Percentiles rank a stretch among this genome's conserved stretches.
These are phyloP conservation scores for Colletotrichum paranaense DNA, from an alignment of 2,329 filamentous ascomycete species.

Conservation along the genomic window DNA sequence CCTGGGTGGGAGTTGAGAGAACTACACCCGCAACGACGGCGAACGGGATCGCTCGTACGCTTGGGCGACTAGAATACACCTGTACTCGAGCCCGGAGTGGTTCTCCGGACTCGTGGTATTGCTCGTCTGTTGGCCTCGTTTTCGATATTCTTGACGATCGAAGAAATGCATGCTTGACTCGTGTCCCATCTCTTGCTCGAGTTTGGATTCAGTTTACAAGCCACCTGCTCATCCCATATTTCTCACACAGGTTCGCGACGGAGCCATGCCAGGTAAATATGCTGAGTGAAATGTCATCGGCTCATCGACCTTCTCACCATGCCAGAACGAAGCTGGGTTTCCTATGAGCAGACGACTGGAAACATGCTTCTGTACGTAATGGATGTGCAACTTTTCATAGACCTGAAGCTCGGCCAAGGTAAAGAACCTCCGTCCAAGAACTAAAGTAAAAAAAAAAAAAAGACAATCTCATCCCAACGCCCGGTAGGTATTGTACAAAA, in stretches of 20 bases:
- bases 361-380: slow-evolving; percentile 1
- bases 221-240: not conserved
- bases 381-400: slow-evolving; percentile 20
- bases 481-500: slow-evolving; percentile 28
- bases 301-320: not conserved
- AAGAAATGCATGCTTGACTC: not conserved
- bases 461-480: slow-evolving; percentile 19
- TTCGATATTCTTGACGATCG: not conserved
- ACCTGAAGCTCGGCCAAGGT: slow-evolving; percentile 4
- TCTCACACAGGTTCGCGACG: not conserved
- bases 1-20: not conserved
- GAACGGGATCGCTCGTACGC: not conserved
- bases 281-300: not conserved
- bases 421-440: not conserved
- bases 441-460: slow-evolving; percentile 1
- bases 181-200: not conserved
- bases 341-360: not conserved
- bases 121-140: not conserved
- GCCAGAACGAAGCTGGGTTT: not conserved
- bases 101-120: not conserved
- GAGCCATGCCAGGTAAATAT: not conserved
- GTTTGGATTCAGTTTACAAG: not conserved
- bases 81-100: not conserved
- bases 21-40: not conserved
- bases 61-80: not conserved